These are phyloP conservation scores for Candida bentonensis DNA, from an alignment of 805 yeast genomes.

Conservation along the genomic window DNA sequence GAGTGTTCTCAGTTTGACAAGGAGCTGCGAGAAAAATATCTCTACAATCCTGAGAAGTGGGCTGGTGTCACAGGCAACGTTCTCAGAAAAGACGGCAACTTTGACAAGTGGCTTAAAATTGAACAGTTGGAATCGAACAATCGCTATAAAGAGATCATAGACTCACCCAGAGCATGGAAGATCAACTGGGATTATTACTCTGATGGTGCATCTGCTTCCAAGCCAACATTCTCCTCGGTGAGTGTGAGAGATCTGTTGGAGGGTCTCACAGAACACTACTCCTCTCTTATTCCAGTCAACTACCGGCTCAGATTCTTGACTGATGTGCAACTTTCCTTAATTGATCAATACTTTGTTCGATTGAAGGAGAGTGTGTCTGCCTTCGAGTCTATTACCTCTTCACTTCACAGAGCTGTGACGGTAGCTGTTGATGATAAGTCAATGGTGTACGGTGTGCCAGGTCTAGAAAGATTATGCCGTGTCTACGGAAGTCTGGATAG, in stretches of 20 bases:
- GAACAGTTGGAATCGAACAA: conserved; percentile 32
- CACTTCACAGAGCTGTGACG: conserved; percentile 23
- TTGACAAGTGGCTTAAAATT: conserved; percentile 36
- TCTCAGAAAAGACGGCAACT: conserved; percentile 12
- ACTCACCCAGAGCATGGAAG: conserved; percentile 34
- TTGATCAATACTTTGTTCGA: conserved; percentile 36
- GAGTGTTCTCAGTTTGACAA: conserved; percentile 49
- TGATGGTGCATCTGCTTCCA: conserved; percentile 27
- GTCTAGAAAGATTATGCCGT: conserved; percentile 29
- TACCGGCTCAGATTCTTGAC: conserved; percentile 43
- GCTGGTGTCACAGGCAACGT: conserved; percentile 27
- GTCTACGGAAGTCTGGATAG: conserved; percentile 25
- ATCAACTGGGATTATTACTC: conserved; percentile 40
- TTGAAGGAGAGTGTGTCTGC: conserved; percentile 29
- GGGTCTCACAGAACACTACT: conserved; percentile 39
- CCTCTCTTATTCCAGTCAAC: conserved; percentile 28
- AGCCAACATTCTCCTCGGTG: conserved; percentile 52
- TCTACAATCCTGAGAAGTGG: conserved; percentile 36
- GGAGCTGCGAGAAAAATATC: conserved; percentile 29
- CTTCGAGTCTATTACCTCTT: conserved; percentile 27
- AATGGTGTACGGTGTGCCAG: conserved; percentile 20
- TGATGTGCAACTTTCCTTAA: conserved; percentile 41
- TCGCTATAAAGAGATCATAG: conserved; percentile 39
- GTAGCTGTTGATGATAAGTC: conserved; percentile 18
- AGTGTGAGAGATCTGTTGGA: conserved; percentile 43